phyloP scores from a whole-genome alignment of 192 early-diverging fungal species.

The Coemansia sp. region DNA sequence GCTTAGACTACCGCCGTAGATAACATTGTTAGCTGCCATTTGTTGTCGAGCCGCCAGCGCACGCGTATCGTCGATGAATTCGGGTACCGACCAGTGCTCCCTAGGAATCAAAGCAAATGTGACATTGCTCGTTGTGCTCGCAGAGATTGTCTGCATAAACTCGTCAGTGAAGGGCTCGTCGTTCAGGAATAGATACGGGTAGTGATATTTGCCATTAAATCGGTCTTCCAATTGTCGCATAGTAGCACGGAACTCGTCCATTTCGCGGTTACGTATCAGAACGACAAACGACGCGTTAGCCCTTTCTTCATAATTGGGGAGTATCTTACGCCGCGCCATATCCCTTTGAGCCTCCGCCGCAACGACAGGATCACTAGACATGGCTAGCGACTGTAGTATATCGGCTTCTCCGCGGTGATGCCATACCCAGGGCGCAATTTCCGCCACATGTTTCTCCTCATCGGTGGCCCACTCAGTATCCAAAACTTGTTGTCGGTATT shows the following conservation, averaged over 20 bases:
- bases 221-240: constrained; percentile 66
- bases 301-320: constrained; percentile 1
- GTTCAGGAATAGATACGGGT: constrained; percentile 78
- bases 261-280: constrained; percentile 61
- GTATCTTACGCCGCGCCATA: constrained; percentile 26
- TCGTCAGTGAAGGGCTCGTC: constrained; percentile 63
- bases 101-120: constrained; percentile 61
- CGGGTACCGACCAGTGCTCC: constrained; percentile 61
- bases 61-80: constrained; percentile 43
- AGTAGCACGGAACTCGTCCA: constrained; percentile 54
- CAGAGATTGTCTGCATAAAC: constrained; percentile 52
- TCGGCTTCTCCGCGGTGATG: constrained; percentile 51
- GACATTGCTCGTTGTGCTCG: constrained; percentile 59
- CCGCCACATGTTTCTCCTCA: constrained; percentile 28
- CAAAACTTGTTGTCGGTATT: constrained; percentile 34
- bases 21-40: constrained; percentile 66
- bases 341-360: constrained; percentile 4
- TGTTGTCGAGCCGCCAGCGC: constrained; percentile 47
- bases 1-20: constrained; percentile 74
- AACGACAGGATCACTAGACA: background rate
- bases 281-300: constrained; percentile 59
- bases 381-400: constrained; percentile 2
- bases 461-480: constrained; percentile 17
- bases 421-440: constrained; percentile 60
- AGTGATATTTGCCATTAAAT: constrained; percentile 67